Conservation (phyloP, 306 rosid species). For the Medicago truncatula region DNA sequence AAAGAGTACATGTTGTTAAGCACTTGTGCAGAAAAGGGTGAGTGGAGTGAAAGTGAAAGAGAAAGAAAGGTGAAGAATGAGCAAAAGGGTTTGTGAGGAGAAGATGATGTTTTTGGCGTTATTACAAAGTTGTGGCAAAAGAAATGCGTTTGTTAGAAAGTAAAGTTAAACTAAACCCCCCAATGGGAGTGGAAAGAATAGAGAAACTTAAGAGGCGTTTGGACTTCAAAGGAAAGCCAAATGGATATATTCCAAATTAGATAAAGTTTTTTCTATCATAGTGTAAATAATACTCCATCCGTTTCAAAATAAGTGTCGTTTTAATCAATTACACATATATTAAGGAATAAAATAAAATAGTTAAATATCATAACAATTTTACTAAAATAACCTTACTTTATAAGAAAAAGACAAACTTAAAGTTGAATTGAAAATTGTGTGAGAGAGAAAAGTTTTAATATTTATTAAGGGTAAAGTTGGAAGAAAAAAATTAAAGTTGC, state of each 20-base stretch:
- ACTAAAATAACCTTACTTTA: too few relatives aligned
- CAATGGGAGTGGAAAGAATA: background rate
- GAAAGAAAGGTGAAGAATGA: conserved; percentile 37
- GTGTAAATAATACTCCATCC: too few relatives aligned
- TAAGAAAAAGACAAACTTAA: too few relatives aligned
- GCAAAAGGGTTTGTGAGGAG: conserved; percentile 14
- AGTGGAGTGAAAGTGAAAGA: conserved; percentile 49
- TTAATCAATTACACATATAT: too few relatives aligned
- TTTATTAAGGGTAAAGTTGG: too few relatives aligned
- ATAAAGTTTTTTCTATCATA: too few relatives aligned
- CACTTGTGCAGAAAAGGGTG: conserved; percentile 13
- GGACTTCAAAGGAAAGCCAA: conserved; percentile 54
- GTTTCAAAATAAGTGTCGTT: too few relatives aligned
- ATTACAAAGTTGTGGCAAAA: conserved; percentile 43
- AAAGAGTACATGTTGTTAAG: conserved; percentile 26
- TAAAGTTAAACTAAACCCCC: conserved; percentile 28
- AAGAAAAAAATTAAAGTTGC: too few relatives aligned
- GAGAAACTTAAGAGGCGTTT: conserved; percentile 20
- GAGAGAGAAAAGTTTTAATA: too few relatives aligned
- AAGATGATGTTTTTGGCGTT: conserved; percentile 57
- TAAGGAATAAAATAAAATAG: too few relatives aligned
- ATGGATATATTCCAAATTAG: background rate
- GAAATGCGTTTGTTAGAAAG: conserved; percentile 38
- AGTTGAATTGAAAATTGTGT: too few relatives aligned
- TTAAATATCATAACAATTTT: too few relatives aligned